Base-by-base conservation (phyloP, 1,139 yeast genomes). In the Nakaseomyces uthaithaninus region DNA sequence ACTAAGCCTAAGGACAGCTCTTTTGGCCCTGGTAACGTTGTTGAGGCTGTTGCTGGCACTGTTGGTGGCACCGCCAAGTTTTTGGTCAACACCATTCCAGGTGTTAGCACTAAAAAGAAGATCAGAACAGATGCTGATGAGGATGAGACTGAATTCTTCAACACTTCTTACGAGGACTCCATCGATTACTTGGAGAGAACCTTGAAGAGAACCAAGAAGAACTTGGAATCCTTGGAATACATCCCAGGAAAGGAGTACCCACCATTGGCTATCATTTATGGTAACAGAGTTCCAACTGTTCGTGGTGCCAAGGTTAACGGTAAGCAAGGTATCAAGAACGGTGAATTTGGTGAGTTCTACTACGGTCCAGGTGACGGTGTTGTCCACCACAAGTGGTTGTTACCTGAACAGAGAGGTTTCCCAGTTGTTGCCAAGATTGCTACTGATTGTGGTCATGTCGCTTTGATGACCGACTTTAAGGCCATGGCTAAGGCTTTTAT, bases 321-420 rank as follows among this genome's bases (percentile, higher is more conserved):
- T 2, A 54, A 57, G n/a, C 37, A 44, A 20, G 91, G 77, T 38
- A 78, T 87, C 43, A 69, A 66, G 47, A 71, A 71, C 27, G 95
- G 95, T 5, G 74, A 76, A 47, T 87, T 83, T 60, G 77, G 74
- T 48, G 80, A 83, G 50, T 80, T 85, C 51, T 75, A 72, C 51
- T 86, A 84, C 57, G 95, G 94, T 0, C 87, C 87, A 8, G 96
- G 96, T 6, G 96, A 87, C 56, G 96, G 96, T 25, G 95, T 87
- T 12, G 83, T 86, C 1, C 86, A 84, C 60, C 85, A 80, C 51
- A 75, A 75, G 47, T 80, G 89, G 80, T 62, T 84, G 31, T 74
- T 86, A 76, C 95, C 96, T 0, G 82, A 80, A 52, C 63, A 67
- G 20, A 69, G 70, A 48, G 93, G 93, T 0, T 86, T 80, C 54